Evolutionary conservation across 495 filamentous ascomycete genomes (phyloP).

Genomic region (Rhypophila decipiens): DNA sequence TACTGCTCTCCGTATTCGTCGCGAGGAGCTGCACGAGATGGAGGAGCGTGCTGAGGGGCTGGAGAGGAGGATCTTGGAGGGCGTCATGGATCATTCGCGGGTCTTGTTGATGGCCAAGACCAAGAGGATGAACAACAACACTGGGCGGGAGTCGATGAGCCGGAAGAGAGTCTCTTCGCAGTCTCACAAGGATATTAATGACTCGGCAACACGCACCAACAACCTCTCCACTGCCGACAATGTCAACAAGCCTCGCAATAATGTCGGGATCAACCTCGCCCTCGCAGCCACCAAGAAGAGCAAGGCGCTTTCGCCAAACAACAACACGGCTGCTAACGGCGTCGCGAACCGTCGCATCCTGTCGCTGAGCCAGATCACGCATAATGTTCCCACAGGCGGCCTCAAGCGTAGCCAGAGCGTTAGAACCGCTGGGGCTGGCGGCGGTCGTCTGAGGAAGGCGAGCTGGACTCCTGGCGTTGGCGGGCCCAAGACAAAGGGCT

Average conservation of each 20-base stretch:
- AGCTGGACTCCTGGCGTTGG: constrained; percentile 60
- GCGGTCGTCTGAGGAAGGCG: constrained; percentile 55
- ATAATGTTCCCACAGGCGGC: constrained; percentile 59
- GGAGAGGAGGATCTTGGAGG: constrained; percentile 87
- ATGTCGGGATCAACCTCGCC: constrained; percentile 41
- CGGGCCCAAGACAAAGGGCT: constrained; percentile 28
- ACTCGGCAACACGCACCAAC: background rate
- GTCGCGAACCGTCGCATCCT: constrained; percentile 73
- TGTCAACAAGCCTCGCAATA: constrained; percentile 30
- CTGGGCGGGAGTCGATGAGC: constrained; percentile 51
- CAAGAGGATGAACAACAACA: constrained; percentile 31
- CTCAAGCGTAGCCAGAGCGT: constrained; percentile 56
- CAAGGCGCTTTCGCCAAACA: constrained; percentile 31
- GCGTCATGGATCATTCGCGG: constrained; percentile 90
- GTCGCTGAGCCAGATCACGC: constrained; percentile 79
- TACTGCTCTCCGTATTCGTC: constrained; percentile 78
- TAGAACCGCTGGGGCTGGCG: constrained; percentile 59
- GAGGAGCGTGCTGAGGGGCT: constrained; percentile 78
- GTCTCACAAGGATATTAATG: constrained; percentile 2
- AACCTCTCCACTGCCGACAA: background rate
- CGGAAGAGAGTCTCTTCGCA: constrained; percentile 56
- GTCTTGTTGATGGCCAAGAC: constrained; percentile 67
- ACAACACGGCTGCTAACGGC: constrained; percentile 51
- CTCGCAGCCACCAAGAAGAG: constrained; percentile 28
- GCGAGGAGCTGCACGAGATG: constrained; percentile 86